Base-by-base conservation (phyloP, 139 green algal species). In the Pycnococcus provasolii region DNA sequence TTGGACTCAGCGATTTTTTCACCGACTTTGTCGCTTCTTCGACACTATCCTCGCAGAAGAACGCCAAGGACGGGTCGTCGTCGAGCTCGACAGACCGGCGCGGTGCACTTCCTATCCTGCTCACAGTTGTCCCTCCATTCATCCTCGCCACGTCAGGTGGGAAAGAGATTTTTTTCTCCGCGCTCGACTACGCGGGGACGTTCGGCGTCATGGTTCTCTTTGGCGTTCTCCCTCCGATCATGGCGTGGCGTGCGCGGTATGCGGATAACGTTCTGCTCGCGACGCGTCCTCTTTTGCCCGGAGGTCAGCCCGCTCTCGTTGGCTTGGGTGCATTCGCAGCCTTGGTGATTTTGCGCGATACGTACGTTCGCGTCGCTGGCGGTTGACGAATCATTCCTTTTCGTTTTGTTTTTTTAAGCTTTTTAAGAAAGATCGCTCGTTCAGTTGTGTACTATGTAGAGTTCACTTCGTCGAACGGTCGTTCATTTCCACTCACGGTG, bases 1-100 rank as follows among this genome's bases (percentile, higher is more conserved):
- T 95, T 40, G 89, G 85, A 3, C 77, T 94, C 8, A 72, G 75
- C 3, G 84, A 91, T 65, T 95, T 94, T 58, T 37, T 91, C 37
- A 69, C 77, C 0, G 87, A 94, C 57, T 75, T 40, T 26, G 15
- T 63, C 3, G 45, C 37, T 64, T 48, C 42, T 26, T n/a, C 11
- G n/a, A 37, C 60, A 15, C 44, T 26, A 26, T 26, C 26, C 26
- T 26, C 26, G 26, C 26, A 26, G 26, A 26, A 26, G 26, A 26
- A 26, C 26, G 26, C 26, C 26, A 26, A 26, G 26, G 26, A 26
- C 26, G 26, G 26, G 26, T 26, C 26, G 26, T 26, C 26, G 26
- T 26, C 26, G 26, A 26, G 26, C 26, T 26, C 26, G 26, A 26
- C 26, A 26, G 26, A 26, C 26, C 26, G 26, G 26, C 26, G 26